Base-by-base conservation (phyloP, 768 basidiomycete species). In the Hygrophoropsis aurantiaca region DNA sequence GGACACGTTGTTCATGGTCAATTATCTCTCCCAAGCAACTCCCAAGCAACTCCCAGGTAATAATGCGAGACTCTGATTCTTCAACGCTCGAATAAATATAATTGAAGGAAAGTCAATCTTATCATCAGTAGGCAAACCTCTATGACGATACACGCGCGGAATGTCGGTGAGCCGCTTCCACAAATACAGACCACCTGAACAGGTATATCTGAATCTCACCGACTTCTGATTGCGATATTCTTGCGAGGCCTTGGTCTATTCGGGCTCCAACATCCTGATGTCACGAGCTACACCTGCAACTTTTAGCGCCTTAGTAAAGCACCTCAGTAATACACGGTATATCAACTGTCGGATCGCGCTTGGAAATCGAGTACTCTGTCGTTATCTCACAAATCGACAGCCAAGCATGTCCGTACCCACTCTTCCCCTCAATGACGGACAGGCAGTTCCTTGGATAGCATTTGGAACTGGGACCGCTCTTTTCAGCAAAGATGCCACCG, bases 391-490 rank as follows among this genome's bases (percentile, higher is more conserved):
- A 33, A 24, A 32, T 44, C 39, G 15, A 38, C 24, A 48, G 8
- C 25, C 19, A 36, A 49, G 30, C 45, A 67, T 69, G 54, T 16
- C 58, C 23, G 56, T 64, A 33, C 58, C 57, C 19, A 61, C 59
- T 3, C 58, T 80, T 40, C 55, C 65, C 42, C 74, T 87, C 56
- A 82, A 84, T 58, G 80, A 84, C 55, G 80, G 80, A 16, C 66
- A 61, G 16, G 54, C 53, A 4, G 66, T 77, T 30, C 84, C 85
- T 13, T 78, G 75, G 75, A 64, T 84, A 21, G 84, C 72, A 1
- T 84, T 80, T 50, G 84, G 84, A 15, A 83, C 79, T 15, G 84
- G 84, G 0, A 79, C 80, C 2, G 80, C 80, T 1, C 64, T 79
- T 13, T 79, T 55, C 46, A 42, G 48, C 11, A 70, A 70, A 50